Evolutionary conservation across 2,329 filamentous ascomycete genomes (phyloP).

Genomic region (Dichotomopilus funicola): DNA sequence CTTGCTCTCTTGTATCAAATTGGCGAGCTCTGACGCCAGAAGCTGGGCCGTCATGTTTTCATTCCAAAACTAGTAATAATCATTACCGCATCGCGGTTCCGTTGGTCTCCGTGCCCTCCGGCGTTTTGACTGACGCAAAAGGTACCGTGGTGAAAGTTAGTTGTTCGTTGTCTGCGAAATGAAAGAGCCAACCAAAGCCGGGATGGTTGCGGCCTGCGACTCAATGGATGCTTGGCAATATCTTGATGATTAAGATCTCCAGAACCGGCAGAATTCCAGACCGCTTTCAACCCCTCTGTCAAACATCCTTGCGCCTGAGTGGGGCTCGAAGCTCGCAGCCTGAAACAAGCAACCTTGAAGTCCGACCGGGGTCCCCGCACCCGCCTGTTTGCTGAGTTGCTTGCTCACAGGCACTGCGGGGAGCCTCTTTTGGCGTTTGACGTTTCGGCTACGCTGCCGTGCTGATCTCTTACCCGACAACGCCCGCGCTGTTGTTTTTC

Average conservation of each 20-base stretch:
- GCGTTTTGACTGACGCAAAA: not conserved
- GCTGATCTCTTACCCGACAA: no score
- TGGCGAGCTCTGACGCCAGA: slow-evolving; percentile 78
- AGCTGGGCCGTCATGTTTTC: slow-evolving; percentile 82
- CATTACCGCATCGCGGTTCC: not conserved
- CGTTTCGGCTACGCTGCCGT: not conserved
- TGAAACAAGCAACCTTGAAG: no score
- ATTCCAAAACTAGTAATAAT: slow-evolving; percentile 6
- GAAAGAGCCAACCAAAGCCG: not conserved
- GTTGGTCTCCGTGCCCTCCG: no score
- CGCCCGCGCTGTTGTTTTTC: not conserved
- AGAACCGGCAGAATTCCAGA: slow-evolving; percentile 16
- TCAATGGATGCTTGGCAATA: not conserved
- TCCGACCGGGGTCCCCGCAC: slow-evolving; percentile 5
- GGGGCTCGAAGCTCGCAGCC: no score
- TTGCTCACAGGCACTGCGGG: slow-evolving; percentile 1
- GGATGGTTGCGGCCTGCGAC: not conserved
- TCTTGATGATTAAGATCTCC: slow-evolving; percentile 11
- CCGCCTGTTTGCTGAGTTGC: not conserved
- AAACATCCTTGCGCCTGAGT: no score
- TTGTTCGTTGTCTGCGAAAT: not conserved
- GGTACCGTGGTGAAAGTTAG: not conserved
- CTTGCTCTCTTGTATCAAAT: slow-evolving; percentile 91
- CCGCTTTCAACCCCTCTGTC: slow-evolving; percentile 14
- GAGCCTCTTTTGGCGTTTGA: not conserved